Percentiles rank a stretch among this genome's conserved stretches.
Conservation (phyloP, 371 early-diverging fungal genomes). For the Mucor mucedo region DNA sequence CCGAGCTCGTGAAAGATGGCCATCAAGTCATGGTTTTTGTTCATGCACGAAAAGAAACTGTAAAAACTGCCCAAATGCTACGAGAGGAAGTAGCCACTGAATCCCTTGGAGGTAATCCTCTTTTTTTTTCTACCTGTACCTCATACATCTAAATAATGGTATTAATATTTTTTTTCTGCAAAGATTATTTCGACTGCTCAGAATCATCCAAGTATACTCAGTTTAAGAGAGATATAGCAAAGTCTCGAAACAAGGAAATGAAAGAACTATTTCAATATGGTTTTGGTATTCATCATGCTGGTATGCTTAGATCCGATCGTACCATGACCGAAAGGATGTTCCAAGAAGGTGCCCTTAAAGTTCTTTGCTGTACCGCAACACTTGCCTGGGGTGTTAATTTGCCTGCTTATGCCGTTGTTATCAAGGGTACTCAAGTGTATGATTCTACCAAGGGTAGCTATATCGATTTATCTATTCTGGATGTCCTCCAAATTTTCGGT, state of each 20-base stretch:
- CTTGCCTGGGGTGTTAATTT: slow-evolving; percentile 99
- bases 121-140: not conserved
- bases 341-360: slow-evolving; percentile 86
- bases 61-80: slow-evolving; percentile 87
- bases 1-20: slow-evolving; percentile 74
- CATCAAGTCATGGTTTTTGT: slow-evolving; percentile 99
- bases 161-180: slow-evolving; percentile 4
- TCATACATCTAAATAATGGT: not conserved
- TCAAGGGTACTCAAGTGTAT: slow-evolving; percentile 99
- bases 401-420: slow-evolving; percentile 98
- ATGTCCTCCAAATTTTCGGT: slow-evolving; percentile 99
- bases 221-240: slow-evolving; percentile 49
- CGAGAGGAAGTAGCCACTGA: slow-evolving; percentile 75
- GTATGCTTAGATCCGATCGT: slow-evolving; percentile 94
- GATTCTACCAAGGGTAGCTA: slow-evolving; percentile 92
- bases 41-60: slow-evolving; percentile 96
- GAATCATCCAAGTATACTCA: slow-evolving; percentile 33
- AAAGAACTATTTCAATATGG: slow-evolving; percentile 83
- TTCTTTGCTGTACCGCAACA: slow-evolving; percentile 98
- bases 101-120: slow-evolving; percentile 48
- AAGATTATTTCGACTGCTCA: slow-evolving; percentile 52
- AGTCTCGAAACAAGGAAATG: slow-evolving; percentile 85
- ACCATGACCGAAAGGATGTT: slow-evolving; percentile 90
- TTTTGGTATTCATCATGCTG: slow-evolving; percentile 98
- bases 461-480: slow-evolving; percentile 91